phyloP scores from a whole-genome alignment of 2,329 filamentous ascomycete species.

The Aureobasidium sp. region DNA sequence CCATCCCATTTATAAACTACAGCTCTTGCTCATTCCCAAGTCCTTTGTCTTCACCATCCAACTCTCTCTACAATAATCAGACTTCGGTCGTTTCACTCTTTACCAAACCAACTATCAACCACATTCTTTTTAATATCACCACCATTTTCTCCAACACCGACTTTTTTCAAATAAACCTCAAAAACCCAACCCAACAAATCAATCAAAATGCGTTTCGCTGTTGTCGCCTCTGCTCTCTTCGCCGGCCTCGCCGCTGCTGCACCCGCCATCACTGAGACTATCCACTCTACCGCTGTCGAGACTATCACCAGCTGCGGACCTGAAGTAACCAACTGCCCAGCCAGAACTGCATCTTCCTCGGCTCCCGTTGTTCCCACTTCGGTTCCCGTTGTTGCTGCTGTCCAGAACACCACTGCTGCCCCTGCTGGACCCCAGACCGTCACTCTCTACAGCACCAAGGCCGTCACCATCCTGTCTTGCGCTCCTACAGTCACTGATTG shows the following conservation, averaged over 20 bases:
- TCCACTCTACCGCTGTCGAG: constrained; percentile 19
- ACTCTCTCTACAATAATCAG: constrained; percentile 17
- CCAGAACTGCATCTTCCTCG: background rate
- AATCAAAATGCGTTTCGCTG: constrained; percentile 27
- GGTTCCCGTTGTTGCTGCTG: background rate
- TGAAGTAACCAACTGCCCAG: constrained; percentile 21
- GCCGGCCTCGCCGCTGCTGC: constrained; percentile 20
- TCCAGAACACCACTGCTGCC: constrained; percentile 3
- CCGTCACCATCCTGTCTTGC: constrained; percentile 36
- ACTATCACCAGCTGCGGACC: constrained; percentile 21
- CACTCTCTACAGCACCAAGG: constrained; percentile 24
- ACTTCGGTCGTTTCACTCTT: constrained; percentile 29
- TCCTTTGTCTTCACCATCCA: constrained; percentile 10
- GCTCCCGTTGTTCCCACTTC: constrained; percentile 3
- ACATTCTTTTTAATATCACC: constrained; percentile 16
- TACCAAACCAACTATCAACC: constrained; percentile 20
- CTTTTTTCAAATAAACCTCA: constrained; percentile 18
- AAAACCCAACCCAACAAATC: constrained; percentile 17
- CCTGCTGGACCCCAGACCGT: background rate
- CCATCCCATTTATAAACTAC: constrained; percentile 2
- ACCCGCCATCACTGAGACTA: constrained; percentile 14
- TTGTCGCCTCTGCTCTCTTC: constrained; percentile 25
- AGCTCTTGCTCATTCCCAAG: background rate
- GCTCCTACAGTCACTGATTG: constrained; percentile 33
- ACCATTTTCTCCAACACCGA: constrained; percentile 13